These are phyloP conservation scores for Alternaria arbusti DNA, from an alignment of 2,329 filamentous ascomycete species.

Conservation along the genomic window DNA sequence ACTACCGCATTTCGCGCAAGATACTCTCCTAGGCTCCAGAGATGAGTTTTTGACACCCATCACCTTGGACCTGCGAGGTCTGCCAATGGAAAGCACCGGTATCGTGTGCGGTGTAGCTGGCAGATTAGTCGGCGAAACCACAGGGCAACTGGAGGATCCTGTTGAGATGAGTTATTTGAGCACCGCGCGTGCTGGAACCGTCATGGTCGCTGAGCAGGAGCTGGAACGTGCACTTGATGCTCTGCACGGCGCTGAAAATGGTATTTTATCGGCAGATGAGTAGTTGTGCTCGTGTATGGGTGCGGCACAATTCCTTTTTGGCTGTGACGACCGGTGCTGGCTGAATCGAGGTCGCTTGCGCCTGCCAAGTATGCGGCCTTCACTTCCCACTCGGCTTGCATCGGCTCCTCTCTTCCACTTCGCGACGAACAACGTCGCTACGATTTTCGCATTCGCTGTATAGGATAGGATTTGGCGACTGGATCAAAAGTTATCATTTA, in stretches of 20 bases:
- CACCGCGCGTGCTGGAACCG: conserved; percentile 85
- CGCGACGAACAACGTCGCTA: not conserved
- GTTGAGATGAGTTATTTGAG: conserved; percentile 90
- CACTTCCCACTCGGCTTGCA: not conserved
- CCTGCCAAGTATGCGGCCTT: not conserved
- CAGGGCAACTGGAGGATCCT: conserved; percentile 40
- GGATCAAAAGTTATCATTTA: not conserved
- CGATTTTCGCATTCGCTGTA: not conserved
- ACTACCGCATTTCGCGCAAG: conserved; percentile 61
- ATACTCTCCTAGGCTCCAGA: conserved; percentile 77
- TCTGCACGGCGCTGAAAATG: conserved; percentile 56
- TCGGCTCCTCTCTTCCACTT: not conserved
- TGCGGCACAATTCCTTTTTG: not conserved
- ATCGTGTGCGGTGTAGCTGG: conserved; percentile 95
- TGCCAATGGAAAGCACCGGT: conserved; percentile 87
- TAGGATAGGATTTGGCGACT: not conserved
- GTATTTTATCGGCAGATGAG: not conserved
- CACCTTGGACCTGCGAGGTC: conserved; percentile 79
- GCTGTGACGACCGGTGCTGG: not conserved
- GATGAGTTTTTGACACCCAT: conserved; percentile 81
- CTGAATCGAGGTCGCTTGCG: not conserved
- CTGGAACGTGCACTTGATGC: conserved; percentile 76
- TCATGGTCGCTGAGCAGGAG: conserved; percentile 80
- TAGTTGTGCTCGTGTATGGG: not conserved
- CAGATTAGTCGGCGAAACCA: conserved; percentile 75